A percentile compares a stretch with the other conserved stretches of the same genome.
phyloP scores from a whole-genome alignment of 2,329 filamentous ascomycete genomes.

The Diaporthe sp. region DNA sequence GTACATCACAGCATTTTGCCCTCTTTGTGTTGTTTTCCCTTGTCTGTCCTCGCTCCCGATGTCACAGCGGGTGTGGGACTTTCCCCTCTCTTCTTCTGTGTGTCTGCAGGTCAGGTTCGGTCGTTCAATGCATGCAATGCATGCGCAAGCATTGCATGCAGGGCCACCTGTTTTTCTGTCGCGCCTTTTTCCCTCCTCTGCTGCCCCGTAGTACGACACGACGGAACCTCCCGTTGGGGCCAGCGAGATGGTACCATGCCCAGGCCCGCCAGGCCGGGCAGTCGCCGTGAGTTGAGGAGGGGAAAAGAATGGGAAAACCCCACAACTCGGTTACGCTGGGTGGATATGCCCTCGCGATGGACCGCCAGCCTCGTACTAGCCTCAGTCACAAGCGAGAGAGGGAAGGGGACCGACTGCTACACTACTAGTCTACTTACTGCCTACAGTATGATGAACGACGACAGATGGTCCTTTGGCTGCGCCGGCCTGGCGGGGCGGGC shows the following conservation, averaged over 20 bases:
- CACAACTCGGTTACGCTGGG: slow-evolving; percentile 26
- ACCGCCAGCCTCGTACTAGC: slow-evolving; percentile 33
- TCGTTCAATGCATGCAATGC: slow-evolving; percentile 24
- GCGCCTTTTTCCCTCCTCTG: neutral
- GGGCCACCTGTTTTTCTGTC: slow-evolving; percentile 11
- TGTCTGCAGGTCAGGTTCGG: slow-evolving; percentile 2
- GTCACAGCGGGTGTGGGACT: neutral
- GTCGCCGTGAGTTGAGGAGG: slow-evolving; percentile 13
- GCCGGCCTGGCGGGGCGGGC: slow-evolving; percentile 1
- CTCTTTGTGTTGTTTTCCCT: neutral
- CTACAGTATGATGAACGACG: neutral
- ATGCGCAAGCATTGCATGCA: slow-evolving; percentile 12
- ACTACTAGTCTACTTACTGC: neutral
- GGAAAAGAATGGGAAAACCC: neutral
- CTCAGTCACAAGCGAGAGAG: slow-evolving; percentile 30
- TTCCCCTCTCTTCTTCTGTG: slow-evolving; percentile 6
- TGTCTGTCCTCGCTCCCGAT: neutral
- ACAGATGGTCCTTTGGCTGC: slow-evolving; percentile 9
- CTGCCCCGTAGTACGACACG: slow-evolving; percentile 12
- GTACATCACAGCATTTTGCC: neutral
- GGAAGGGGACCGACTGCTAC: neutral
- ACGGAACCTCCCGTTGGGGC: slow-evolving; percentile 26
- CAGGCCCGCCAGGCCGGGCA: slow-evolving; percentile 6
- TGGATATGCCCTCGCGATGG: neutral
- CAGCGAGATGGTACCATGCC: slow-evolving; percentile 15